These are phyloP conservation scores for Penicillium subrubescens DNA, from an alignment of 495 filamentous ascomycete species.

Conservation along the genomic window DNA sequence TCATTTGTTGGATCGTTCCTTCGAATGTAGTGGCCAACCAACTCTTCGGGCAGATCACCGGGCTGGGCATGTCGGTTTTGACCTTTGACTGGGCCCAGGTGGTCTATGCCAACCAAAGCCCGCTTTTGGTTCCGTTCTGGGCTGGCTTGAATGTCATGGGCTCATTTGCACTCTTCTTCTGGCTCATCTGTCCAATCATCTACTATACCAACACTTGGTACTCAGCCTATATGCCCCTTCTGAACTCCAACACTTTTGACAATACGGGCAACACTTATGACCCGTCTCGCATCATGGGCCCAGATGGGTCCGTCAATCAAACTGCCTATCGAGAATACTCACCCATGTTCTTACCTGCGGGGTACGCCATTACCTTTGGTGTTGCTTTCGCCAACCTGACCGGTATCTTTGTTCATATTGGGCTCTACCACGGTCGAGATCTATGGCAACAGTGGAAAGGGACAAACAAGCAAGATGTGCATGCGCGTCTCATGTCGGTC, in stretches of 20 bases:
- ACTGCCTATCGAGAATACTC: conserved; percentile 48
- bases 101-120: conserved; percentile 81
- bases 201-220: conserved; percentile 73
- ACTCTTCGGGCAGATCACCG: conserved; percentile 65
- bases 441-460: conserved; percentile 62
- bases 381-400: conserved; percentile 72
- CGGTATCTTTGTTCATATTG: conserved; percentile 65
- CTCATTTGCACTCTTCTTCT: conserved; percentile 85
- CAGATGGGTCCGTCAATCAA: conserved; percentile 41
- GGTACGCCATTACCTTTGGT: conserved; percentile 60
- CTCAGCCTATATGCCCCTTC: conserved; percentile 50
- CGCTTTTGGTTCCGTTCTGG: conserved; percentile 87
- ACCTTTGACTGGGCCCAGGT: conserved; percentile 96
- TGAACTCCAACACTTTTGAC: conserved; percentile 51
- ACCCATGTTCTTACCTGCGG: conserved; percentile 49
- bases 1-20: conserved; percentile 89
- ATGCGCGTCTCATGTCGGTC: conserved; percentile 41
- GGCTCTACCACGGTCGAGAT: conserved; percentile 64
- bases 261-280: conserved; percentile 47
- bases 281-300: conserved; percentile 44
- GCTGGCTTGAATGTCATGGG: conserved; percentile 86
- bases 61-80: conserved; percentile 77
- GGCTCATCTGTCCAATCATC: conserved; percentile 78
- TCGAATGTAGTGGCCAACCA: conserved; percentile 68
- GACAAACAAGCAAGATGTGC: conserved; percentile 58